These are phyloP conservation scores for Aspergillus novoparasiticus DNA, from an alignment of 2,329 filamentous ascomycete species.

Conservation along the genomic window DNA sequence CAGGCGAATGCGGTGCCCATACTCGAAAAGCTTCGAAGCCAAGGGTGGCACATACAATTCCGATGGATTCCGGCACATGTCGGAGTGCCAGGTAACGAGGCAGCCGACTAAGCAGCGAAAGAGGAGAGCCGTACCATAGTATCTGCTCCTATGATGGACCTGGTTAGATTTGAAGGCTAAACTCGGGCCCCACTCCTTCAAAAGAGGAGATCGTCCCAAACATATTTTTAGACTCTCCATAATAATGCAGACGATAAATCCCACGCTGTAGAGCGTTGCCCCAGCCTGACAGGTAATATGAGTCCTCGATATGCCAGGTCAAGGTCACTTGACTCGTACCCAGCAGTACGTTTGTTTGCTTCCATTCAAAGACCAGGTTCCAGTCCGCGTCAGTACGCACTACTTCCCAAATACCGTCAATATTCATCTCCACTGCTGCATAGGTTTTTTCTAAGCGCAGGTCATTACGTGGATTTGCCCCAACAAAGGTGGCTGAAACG, in stretches of 20 bases:
- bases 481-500: conserved; percentile 74
- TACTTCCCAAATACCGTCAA: conserved; percentile 59
- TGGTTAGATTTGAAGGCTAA: too few relatives aligned
- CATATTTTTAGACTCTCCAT: conserved; percentile 72
- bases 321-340: conserved; percentile 79
- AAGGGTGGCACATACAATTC: too few relatives aligned
- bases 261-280: conserved; percentile 51
- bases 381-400: conserved; percentile 81
- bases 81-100: too few relatives aligned
- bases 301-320: conserved; percentile 73
- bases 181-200: too few relatives aligned
- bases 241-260: conserved; percentile 78
- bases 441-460: conserved; percentile 77
- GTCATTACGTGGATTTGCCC: conserved; percentile 88
- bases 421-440: conserved; percentile 70
- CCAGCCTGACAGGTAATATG: conserved; percentile 45
- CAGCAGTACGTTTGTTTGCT: conserved; percentile 66
- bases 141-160: too few relatives aligned
- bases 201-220: too few relatives aligned
- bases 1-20: too few relatives aligned
- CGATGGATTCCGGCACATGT: too few relatives aligned
- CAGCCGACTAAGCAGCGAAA: too few relatives aligned
- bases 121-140: too few relatives aligned
- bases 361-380: conserved; percentile 83
- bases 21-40: too few relatives aligned